phyloP scores from a whole-genome alignment of 371 early-diverging fungal genomes.

The Mucor saturninus region DNA sequence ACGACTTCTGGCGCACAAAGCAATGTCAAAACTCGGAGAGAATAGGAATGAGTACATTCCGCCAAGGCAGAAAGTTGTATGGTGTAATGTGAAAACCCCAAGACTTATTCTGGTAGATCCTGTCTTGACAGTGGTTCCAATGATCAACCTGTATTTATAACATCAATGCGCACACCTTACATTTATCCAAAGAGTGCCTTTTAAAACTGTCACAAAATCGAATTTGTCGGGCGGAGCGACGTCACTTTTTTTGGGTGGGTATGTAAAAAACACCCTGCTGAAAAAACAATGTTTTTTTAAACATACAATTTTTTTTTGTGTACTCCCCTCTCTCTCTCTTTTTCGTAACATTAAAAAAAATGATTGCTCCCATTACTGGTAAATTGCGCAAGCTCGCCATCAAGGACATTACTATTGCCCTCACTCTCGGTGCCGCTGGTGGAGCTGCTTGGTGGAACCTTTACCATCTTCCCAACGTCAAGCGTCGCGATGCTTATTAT shows the following conservation, averaged over 20 bases:
- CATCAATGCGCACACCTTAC: no score
- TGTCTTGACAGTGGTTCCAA: no score
- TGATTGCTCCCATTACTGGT: conserved; percentile 62
- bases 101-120: no score
- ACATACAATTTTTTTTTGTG: neutral
- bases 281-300: neutral
- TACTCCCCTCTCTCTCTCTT: conserved; percentile 6
- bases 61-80: no score
- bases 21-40: no score
- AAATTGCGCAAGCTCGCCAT: conserved; percentile 50
- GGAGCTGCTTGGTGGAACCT: conserved; percentile 54
- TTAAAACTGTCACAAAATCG: no score
- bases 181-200: no score
- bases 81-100: no score
- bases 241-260: neutral
- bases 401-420: conserved; percentile 44
- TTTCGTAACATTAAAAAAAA: conserved; percentile 21
- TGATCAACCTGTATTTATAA: no score
- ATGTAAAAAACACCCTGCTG: neutral
- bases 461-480: conserved; percentile 44
- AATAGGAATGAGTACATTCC: no score
- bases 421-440: conserved; percentile 46
- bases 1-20: no score
- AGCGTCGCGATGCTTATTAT: conserved; percentile 51
- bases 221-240: neutral